Percentiles rank a stretch among this genome's conserved stretches.
These are phyloP conservation scores for Knoxdaviesia proteae DNA, from an alignment of 2,329 filamentous ascomycete species.

Conservation along the genomic window DNA sequence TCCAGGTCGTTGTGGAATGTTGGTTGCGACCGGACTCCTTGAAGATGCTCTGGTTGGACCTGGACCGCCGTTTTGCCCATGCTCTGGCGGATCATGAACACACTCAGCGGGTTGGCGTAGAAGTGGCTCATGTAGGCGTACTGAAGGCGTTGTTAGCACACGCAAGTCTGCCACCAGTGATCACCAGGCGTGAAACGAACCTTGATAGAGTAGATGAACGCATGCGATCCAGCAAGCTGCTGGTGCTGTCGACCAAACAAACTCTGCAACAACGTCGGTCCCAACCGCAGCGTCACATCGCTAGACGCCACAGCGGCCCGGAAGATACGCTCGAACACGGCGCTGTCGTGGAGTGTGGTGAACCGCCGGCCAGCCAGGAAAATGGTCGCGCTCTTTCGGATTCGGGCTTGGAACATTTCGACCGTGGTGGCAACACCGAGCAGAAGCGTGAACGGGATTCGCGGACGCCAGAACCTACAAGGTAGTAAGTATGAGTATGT, in stretches of 20 bases:
- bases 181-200: slow-evolving; percentile 14
- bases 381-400: slow-evolving; percentile 47
- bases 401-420: slow-evolving; percentile 54
- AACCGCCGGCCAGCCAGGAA: slow-evolving; percentile 52
- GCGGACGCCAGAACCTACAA: slow-evolving; percentile 42
- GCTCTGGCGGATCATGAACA: slow-evolving; percentile 26
- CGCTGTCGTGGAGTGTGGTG: slow-evolving; percentile 52
- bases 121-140: slow-evolving; percentile 78
- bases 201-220: slow-evolving; percentile 50
- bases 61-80: slow-evolving; percentile 10
- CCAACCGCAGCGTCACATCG: slow-evolving; percentile 37
- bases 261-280: slow-evolving; percentile 37
- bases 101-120: slow-evolving; percentile 54
- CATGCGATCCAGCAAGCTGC: slow-evolving; percentile 55
- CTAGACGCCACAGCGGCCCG: slow-evolving; percentile 38
- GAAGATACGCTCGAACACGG: slow-evolving; percentile 55
- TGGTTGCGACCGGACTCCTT: slow-evolving; percentile 44
- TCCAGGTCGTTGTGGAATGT: slow-evolving; percentile 45
- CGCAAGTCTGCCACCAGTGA: not conserved
- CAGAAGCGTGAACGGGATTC: slow-evolving; percentile 56
- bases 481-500: slow-evolving; percentile 7
- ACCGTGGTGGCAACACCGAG: slow-evolving; percentile 69
- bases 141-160: slow-evolving; percentile 15
- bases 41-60: slow-evolving; percentile 39
- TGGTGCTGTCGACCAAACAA: slow-evolving; percentile 55